A percentile compares a stretch with the other conserved stretches of the same genome.
Conservation (phyloP, 352 stramenopile genomes). For the Aphanomyces euteiches region DNA sequence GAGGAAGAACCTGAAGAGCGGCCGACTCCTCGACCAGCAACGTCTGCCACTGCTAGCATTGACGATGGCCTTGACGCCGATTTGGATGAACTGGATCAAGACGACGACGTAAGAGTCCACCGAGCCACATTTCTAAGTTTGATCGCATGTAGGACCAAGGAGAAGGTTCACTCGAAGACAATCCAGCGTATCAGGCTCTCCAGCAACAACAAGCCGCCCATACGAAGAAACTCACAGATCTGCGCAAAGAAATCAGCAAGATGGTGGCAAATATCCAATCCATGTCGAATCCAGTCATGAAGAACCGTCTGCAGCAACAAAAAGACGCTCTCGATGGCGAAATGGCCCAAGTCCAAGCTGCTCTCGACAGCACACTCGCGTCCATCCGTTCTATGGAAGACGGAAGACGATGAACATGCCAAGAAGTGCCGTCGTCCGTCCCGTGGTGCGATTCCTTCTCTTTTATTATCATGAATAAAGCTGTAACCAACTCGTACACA, state of each 20-base stretch:
- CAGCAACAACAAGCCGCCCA: conserved; percentile 55
- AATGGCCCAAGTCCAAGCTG: conserved; percentile 4
- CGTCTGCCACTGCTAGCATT: neutral
- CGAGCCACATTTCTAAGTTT: no score
- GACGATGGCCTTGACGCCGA: conserved; percentile 16
- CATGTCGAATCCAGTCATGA: conserved; percentile 6
- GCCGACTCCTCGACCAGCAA: neutral
- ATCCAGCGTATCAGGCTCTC: conserved; percentile 74
- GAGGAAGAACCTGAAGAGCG: neutral
- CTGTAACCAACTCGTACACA: no score
- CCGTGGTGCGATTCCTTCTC: no score
- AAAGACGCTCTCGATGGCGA: neutral
- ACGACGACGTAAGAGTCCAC: neutral
- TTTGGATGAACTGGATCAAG: conserved; percentile 12
- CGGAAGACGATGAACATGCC: neutral
- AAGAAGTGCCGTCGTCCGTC: no score
- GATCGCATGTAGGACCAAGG: neutral
- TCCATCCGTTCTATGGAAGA: neutral
- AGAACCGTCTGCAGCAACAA: conserved; percentile 13
- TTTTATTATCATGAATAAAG: no score
- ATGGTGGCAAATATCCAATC: conserved; percentile 5
- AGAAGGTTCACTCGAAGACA: conserved; percentile 63
- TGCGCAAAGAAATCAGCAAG: conserved; percentile 10
- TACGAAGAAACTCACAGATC: conserved; percentile 63
- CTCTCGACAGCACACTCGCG: neutral